phyloP scores from a whole-genome alignment of 768 basidiomycete genomes.

The Megacollybia marginata region DNA sequence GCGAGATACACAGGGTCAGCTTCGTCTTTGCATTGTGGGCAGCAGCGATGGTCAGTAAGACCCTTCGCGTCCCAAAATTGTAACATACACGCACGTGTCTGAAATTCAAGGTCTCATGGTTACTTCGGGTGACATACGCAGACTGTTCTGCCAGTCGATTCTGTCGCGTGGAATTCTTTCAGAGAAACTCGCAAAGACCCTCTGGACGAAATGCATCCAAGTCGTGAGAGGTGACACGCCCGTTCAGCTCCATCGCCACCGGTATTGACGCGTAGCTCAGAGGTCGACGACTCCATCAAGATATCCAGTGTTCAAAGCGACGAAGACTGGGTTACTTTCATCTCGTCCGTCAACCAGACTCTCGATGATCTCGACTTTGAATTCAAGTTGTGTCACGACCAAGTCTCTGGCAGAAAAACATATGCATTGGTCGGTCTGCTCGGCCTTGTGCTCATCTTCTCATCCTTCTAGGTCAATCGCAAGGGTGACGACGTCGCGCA shows the following conservation, averaged over 20 bases:
- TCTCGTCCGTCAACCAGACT: slow-evolving; percentile 50
- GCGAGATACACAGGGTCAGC: slow-evolving; percentile 80
- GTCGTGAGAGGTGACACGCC: slow-evolving; percentile 55
- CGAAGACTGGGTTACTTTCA: slow-evolving; percentile 53
- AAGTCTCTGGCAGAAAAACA: slow-evolving; percentile 54
- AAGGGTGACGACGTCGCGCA: slow-evolving; percentile 80
- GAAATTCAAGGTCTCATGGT: slow-evolving; percentile 26
- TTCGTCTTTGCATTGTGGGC: slow-evolving; percentile 83
- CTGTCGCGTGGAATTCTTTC: slow-evolving; percentile 66
- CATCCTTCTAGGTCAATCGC: slow-evolving; percentile 55
- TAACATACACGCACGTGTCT: slow-evolving; percentile 17
- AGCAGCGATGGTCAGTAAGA: slow-evolving; percentile 97
- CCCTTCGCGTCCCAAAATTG: slow-evolving; percentile 77
- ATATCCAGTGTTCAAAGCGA: slow-evolving; percentile 37
- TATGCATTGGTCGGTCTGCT: slow-evolving; percentile 55
- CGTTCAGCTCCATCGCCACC: neutral
- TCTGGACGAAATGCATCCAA: slow-evolving; percentile 63
- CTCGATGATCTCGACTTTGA: slow-evolving; percentile 71
- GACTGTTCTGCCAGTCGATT: slow-evolving; percentile 74
- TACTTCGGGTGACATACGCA: slow-evolving; percentile 56
- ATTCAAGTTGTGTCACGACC: slow-evolving; percentile 56
- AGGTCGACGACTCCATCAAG: slow-evolving; percentile 39
- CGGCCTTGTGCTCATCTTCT: neutral
- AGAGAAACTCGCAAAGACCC: slow-evolving; percentile 49
- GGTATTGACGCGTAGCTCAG: slow-evolving; percentile 1